These are phyloP conservation scores for Diatrype stigma DNA, from an alignment of 2,329 filamentous ascomycete genomes.

Conservation along the genomic window DNA sequence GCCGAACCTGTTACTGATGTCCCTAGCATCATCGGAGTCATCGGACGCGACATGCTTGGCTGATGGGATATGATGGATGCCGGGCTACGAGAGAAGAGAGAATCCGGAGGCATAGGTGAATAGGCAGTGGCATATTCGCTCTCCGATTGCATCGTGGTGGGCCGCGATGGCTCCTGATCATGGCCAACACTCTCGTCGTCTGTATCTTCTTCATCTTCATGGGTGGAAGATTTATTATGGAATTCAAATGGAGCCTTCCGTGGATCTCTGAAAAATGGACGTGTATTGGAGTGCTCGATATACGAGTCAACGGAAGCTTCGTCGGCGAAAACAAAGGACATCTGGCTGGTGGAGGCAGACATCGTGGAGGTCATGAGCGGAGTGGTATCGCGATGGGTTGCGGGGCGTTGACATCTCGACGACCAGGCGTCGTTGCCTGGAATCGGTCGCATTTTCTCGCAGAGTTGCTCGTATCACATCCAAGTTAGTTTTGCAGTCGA, in stretches of 20 bases:
- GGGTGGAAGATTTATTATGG: conserved; percentile 5
- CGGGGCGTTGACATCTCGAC: conserved; percentile 33
- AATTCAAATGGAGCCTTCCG: conserved; percentile 20
- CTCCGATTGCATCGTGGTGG: conserved; percentile 8
- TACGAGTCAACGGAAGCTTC: conserved; percentile 44
- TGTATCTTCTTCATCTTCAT: conserved; percentile 18
- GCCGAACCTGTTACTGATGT: conserved; percentile 37
- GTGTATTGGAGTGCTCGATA: conserved; percentile 27
- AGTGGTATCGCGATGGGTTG: conserved; percentile 31
- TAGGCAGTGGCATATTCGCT: conserved; percentile 14
- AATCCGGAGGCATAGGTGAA: conserved; percentile 27
- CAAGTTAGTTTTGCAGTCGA: neutral
- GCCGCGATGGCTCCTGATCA: conserved; percentile 7
- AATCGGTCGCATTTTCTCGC: conserved; percentile 39
- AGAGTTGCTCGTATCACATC: conserved; percentile 7
- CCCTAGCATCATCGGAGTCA: conserved; percentile 41
- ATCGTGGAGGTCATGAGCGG: conserved; percentile 28
- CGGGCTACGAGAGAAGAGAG: conserved; percentile 28
- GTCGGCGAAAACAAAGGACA: conserved; percentile 50
- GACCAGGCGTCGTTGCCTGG: conserved; percentile 39
- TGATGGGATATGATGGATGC: conserved; percentile 26
- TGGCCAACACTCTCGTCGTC: conserved; percentile 13
- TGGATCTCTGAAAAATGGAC: conserved; percentile 26
- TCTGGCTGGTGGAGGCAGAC: conserved; percentile 35
- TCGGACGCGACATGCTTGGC: conserved; percentile 36